phyloP scores from a whole-genome alignment of 2,329 filamentous ascomycete genomes.

The Xenosphaeropsis pyriputrescens region DNA sequence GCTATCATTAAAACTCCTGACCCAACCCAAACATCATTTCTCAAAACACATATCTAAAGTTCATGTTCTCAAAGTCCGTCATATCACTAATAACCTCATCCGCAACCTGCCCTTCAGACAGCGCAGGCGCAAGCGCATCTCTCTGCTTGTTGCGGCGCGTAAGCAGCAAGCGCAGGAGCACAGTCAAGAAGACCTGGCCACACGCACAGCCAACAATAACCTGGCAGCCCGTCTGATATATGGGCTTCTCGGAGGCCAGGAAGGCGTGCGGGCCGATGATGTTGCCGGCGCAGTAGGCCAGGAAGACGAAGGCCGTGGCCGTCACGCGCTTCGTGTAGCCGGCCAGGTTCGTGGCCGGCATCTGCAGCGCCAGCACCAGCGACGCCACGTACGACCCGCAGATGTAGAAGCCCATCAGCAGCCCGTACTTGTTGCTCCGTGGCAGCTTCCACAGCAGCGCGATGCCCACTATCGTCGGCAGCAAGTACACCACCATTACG shows the following conservation, averaged over 20 bases:
- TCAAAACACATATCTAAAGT: no score
- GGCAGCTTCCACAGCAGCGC: conserved; percentile 15
- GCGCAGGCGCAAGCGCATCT: background rate
- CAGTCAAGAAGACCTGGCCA: background rate
- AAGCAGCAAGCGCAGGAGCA: background rate
- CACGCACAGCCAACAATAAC: background rate
- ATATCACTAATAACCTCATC: background rate
- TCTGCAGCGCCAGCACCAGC: conserved; percentile 35
- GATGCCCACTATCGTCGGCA: conserved; percentile 16
- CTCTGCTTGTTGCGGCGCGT: background rate
- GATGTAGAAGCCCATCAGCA: conserved; percentile 18
- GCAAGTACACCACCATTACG: conserved; percentile 14
- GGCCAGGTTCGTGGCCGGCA: conserved; percentile 26
- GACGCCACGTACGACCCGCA: conserved; percentile 31
- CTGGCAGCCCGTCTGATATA: conserved; percentile 29
- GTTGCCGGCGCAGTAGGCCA: conserved; percentile 6
- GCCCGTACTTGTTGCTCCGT: conserved; percentile 13
- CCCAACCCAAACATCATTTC: no score
- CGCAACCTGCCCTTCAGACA: background rate
- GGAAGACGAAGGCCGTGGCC: conserved; percentile 25
- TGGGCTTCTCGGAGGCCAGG: conserved; percentile 27
- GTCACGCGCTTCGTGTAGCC: conserved; percentile 31
- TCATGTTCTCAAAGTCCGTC: background rate
- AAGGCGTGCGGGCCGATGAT: conserved; percentile 41
- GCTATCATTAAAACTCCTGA: no score